phyloP scores from a whole-genome alignment of 352 stramenopile species.

The Globisporangium polare region DNA sequence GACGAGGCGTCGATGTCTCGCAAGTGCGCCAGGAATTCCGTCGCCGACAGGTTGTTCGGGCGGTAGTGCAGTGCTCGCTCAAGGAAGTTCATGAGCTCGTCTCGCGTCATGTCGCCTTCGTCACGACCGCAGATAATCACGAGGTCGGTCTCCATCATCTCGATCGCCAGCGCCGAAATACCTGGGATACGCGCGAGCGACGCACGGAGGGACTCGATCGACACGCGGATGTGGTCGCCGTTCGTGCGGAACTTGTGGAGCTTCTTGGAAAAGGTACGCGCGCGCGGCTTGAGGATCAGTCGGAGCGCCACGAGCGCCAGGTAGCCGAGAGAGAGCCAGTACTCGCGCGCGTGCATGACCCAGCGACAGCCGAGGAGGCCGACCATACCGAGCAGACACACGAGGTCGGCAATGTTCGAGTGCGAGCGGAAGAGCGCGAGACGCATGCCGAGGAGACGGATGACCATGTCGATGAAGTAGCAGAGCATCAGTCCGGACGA shows the following conservation, averaged over 20 bases:
- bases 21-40: conserved; percentile 78
- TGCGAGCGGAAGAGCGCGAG: conserved; percentile 74
- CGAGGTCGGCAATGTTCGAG: conserved; percentile 77
- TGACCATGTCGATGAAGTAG: conserved; percentile 83
- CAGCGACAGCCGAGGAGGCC: conserved; percentile 47
- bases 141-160: conserved; percentile 89
- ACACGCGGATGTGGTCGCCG: conserved; percentile 82
- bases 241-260: conserved; percentile 86
- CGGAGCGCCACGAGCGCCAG: conserved; percentile 59
- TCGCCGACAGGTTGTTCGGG: conserved; percentile 64
- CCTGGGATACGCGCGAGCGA: conserved; percentile 78
- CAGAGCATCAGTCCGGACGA: conserved; percentile 71
- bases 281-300: conserved; percentile 81
- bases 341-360: conserved; percentile 55
- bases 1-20: conserved; percentile 83
- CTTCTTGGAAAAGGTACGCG: conserved; percentile 85
- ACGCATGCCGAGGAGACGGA: conserved; percentile 68
- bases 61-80: conserved; percentile 79
- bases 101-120: conserved; percentile 80
- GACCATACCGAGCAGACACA: conserved; percentile 69
- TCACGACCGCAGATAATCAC: conserved; percentile 85
- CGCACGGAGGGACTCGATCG: conserved; percentile 76
- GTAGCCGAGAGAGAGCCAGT: conserved; percentile 70
- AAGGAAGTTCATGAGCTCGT: conserved; percentile 87
- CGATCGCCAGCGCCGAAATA: conserved; percentile 76